Base-by-base conservation (phyloP, 805 yeast species). In the Yamadazyma kitorensis region DNA sequence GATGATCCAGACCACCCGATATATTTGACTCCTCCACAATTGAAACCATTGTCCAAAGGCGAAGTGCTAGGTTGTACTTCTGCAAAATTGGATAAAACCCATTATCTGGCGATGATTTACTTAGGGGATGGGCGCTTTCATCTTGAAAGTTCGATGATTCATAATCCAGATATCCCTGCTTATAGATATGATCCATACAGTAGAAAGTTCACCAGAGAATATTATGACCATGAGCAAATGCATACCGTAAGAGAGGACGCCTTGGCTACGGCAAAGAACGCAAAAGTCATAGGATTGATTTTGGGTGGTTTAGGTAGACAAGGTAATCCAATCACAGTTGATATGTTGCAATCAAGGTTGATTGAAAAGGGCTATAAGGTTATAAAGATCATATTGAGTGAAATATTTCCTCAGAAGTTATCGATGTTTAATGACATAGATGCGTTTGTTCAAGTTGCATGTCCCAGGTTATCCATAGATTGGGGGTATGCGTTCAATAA, bases 401-500 rank as follows among this genome's bases (percentile, higher is more conserved):
- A 93, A 57, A 87, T 93, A 13, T 89, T 93, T 60, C 98, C 98
- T 0, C 84, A 79, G 33, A 93, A 93, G 49, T 65, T 93, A 23
- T 82, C 96, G 8, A 82, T 85, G 81, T 93, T 93, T 59, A 89
- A 86, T 49, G 93, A 86, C 50, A 77, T 91, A 12, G 98, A 93
- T 59, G 95, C 89, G 2, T 93, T 93, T 70, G 85, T 93, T 10
- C 98, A 93, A 59, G 95, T 93, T 3, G 98, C 98, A 0, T 93
- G 98, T 55, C 98, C 98, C 0, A 70, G 98, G 50, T 64, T 93
- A 29, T 86, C 96, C 2, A 91, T 93, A 26, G 98, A 93, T 57
- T 93, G 98, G 98, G 98, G 98, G 0, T 93, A 93, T 57, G 98
- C 98, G 0, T 93, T 93, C 53, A 79, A 80, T 39, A 85, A 84